Conservation (phyloP, 1,284 basidiomycete species). For the Ceratorhiza oryzae-sativae region DNA sequence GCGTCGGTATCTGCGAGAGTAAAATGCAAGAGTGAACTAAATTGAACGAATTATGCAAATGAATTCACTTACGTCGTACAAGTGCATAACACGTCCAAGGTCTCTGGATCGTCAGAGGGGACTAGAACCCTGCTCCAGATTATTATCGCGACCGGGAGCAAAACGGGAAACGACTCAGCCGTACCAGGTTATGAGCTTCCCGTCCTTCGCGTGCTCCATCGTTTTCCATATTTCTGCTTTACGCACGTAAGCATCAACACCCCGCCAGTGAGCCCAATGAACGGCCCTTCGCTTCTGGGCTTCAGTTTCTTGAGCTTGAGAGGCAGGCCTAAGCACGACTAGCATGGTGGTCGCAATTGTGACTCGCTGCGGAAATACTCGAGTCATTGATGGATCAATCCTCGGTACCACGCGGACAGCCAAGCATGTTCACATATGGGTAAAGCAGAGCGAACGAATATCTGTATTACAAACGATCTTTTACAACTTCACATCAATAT, state of each 20-base stretch:
- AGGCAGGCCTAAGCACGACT: constrained; percentile 9
- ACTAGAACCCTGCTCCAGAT: constrained; percentile 54
- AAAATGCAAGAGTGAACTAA: background rate
- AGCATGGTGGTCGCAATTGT: constrained; percentile 5
- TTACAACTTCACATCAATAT: no score
- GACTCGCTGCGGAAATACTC: background rate
- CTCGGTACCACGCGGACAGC: background rate
- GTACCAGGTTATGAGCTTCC: constrained; percentile 54
- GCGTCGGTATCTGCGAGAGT: constrained; percentile 48
- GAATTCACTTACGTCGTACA: constrained; percentile 55
- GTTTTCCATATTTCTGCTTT: constrained; percentile 51
- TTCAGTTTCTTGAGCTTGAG: constrained; percentile 24
- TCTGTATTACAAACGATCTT: no score
- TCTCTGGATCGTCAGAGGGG: constrained; percentile 52
- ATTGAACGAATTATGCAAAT: constrained; percentile 41
- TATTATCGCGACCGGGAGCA: background rate
- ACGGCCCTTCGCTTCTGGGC: constrained; percentile 50
- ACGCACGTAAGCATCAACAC: constrained; percentile 51
- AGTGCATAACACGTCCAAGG: constrained; percentile 56
- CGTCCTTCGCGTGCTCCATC: constrained; percentile 52
- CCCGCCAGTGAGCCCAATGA: constrained; percentile 52
- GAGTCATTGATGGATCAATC: background rate
- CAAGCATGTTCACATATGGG: background rate
- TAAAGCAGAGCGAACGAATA: no score
- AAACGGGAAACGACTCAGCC: background rate